Conservation (phyloP, 2,329 filamentous ascomycete species). For the Trichoderma semiorbis region DNA sequence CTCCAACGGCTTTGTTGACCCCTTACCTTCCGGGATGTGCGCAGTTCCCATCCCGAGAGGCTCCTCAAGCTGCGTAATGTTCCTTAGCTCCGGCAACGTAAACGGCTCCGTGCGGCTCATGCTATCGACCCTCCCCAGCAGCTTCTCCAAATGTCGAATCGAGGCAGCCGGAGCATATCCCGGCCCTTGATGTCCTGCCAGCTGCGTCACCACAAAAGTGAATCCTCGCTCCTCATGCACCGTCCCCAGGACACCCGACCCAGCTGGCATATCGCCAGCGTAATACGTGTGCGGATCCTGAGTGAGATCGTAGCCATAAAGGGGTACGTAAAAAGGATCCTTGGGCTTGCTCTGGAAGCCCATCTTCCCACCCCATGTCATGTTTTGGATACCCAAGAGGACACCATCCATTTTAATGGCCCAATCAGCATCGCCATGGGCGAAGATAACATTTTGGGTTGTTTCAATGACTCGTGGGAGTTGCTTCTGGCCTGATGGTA, state of each 20-base stretch:
- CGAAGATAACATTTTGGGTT: conserved; percentile 70
- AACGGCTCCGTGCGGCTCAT: conserved; percentile 44
- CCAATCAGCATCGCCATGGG: conserved; percentile 67
- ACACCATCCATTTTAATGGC: conserved; percentile 67
- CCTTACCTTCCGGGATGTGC: conserved; percentile 14
- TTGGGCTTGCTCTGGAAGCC: conserved; percentile 63
- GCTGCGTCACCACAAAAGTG: conserved; percentile 63
- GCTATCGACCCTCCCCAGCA: conserved; percentile 65
- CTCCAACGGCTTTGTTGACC: background rate
- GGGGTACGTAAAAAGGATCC: conserved; percentile 65
- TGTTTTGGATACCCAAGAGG: conserved; percentile 71
- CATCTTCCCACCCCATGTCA: conserved; percentile 70
- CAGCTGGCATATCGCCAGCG: conserved; percentile 46
- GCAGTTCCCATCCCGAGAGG: conserved; percentile 26
- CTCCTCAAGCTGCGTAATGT: conserved; percentile 20
- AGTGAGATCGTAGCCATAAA: too few species aligned
- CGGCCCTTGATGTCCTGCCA: conserved; percentile 65
- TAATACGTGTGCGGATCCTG: too few species aligned
- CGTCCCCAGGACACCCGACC: conserved; percentile 65
- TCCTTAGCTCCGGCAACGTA: conserved; percentile 23
- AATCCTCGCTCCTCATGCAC: conserved; percentile 71
- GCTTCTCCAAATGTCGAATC: conserved; percentile 70
- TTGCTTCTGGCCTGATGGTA: conserved; percentile 52
- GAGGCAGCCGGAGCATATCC: conserved; percentile 66
- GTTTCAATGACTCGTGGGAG: conserved; percentile 70